These are phyloP conservation scores for Aspergillus floridensis DNA, from an alignment of 2,329 filamentous ascomycete species.

Conservation along the genomic window DNA sequence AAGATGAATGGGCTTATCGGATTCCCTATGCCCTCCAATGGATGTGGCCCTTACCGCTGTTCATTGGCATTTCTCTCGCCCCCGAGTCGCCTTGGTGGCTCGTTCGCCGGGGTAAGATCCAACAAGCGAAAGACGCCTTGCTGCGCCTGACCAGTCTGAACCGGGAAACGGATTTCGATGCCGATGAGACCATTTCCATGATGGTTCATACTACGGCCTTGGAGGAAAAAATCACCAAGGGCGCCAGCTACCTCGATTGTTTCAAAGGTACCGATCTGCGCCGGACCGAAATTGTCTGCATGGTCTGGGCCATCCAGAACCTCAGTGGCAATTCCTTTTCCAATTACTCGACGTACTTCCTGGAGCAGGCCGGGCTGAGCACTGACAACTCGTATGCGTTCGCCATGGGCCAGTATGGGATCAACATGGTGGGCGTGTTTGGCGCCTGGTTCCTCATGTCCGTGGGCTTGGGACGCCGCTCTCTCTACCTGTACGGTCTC, in stretches of 20 bases:
- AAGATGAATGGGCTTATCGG: conserved; percentile 52
- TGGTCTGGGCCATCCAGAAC: conserved; percentile 65
- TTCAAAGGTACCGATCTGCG: conserved; percentile 76
- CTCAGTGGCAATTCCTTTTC: conserved; percentile 63
- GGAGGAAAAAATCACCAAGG: conserved; percentile 71
- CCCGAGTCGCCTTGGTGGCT: conserved; percentile 55
- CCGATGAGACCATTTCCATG: conserved; percentile 84
- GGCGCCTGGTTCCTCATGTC: conserved; percentile 80
- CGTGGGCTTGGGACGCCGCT: conserved; percentile 69
- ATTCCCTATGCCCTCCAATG: conserved; percentile 54
- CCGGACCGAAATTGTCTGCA: conserved; percentile 70
- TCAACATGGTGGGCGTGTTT: conserved; percentile 76
- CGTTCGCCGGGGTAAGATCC: conserved; percentile 45
- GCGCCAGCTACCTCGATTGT: conserved; percentile 76
- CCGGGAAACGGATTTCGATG: conserved; percentile 67
- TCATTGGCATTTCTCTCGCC: conserved; percentile 48
- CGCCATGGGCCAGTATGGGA: conserved; percentile 59
- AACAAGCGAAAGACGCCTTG: conserved; percentile 47
- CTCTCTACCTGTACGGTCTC: conserved; percentile 73
- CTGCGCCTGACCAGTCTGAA: conserved; percentile 46
- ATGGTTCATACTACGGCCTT: conserved; percentile 86
- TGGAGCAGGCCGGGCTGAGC: conserved; percentile 54
- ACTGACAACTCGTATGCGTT: conserved; percentile 54
- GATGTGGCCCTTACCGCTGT: conserved; percentile 54
- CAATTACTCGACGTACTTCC: conserved; percentile 62